Base-by-base conservation (phyloP, 805 yeast genomes). In the Tetrapisispora pingtungensis region DNA sequence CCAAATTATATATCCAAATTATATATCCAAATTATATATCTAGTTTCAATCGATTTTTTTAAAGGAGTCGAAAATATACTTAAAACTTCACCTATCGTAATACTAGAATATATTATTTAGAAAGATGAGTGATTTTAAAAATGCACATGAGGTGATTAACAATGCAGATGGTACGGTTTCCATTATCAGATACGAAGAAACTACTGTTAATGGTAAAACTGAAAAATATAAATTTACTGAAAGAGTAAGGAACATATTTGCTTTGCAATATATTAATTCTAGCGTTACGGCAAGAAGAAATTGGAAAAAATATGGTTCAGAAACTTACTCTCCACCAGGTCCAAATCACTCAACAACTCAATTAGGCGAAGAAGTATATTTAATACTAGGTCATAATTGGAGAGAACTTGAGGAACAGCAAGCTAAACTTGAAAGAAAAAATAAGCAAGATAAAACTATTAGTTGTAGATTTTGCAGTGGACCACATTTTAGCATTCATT, bases 381-480 rank as follows among this genome's bases (percentile, higher is more conserved):
- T 89, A 59, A 76, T 79, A 58, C 72, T 90, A 54, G 81, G 85
- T 44, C 75, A 80, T 40, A 68, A 81, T 45, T 83, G 88, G 88
- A 83, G 81, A 62, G 84, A 81, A 60, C 71, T 75, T 49, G 89
- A 80, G 61, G 79, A 81, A 67, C 80, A 78, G 60, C 80, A 79
- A 60, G 76, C 61, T 36, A 67, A 68, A 49, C 73, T 73, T 56
- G 71, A 67, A n/a, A 36, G 19, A 42, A 63, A 66, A 40, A 56
- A 49, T 19, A 72, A 65, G 59, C 68, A 65, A 57, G 67, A 68
- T 62, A 66, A 65, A 62, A 69, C 69, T 51, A 66, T 79, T 51
- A 69, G 66, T 54, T 93, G 98, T 78, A 85, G 97, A 77, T 70
- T 75, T 44, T 93, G 99, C 82, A 84, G 84, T 46, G 96, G 95